Evolutionary conservation across 202 grass and related monocot species (phyloP), one percentile per base, ranked within the genome.

Genomic region (Saccharum hybrid): DNA sequence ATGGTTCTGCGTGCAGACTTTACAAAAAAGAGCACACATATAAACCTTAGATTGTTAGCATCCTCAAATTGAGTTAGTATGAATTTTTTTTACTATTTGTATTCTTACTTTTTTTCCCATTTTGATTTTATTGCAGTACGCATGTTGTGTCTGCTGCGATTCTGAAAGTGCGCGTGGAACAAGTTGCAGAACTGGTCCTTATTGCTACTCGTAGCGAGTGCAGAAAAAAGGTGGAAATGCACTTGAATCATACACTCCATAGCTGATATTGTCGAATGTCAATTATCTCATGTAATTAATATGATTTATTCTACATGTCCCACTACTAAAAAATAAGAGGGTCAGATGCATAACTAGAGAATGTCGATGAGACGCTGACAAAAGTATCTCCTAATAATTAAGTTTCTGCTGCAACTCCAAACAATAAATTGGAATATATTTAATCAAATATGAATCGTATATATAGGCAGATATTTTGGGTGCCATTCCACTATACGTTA

Each of bases 121-220:
- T 78, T 62, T 84, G 63, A 66, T 75, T 84, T 60, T 43, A 80
- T 84, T 91, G 85, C 79, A 98, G 92, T 45, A 82, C 75, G 7
- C 76, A 90, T 74, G 86, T 94, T 67, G 38, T 94, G 49, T 93
- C 90, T 80, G 81, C 93, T 88, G 95, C 86, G 1, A 85, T 92
- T 79, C 85, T 98, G 72, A 92, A 90, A 82, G 87, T 93, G 67
- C 85, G 61, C 63, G 85, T 87, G 34, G 86, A 81, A 84, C 66
- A 74, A 69, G 59, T 82, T 88, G 95, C 90, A 78, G 92, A 98
- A 82, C 68, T 98, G 88, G 82, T 90, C 81, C 81, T 98, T 87
- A 66, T 80, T 46, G 89, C 77, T 36, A 98, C 90, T 71, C 76
- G 69, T 72, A 72, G 65, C 51, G 60, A 84, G 76, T 90, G 65